Percentiles rank a stretch among this genome's conserved stretches.
These are phyloP conservation scores for Salix dunnii DNA, from an alignment of 345 rosid species.

Conservation along the genomic window DNA sequence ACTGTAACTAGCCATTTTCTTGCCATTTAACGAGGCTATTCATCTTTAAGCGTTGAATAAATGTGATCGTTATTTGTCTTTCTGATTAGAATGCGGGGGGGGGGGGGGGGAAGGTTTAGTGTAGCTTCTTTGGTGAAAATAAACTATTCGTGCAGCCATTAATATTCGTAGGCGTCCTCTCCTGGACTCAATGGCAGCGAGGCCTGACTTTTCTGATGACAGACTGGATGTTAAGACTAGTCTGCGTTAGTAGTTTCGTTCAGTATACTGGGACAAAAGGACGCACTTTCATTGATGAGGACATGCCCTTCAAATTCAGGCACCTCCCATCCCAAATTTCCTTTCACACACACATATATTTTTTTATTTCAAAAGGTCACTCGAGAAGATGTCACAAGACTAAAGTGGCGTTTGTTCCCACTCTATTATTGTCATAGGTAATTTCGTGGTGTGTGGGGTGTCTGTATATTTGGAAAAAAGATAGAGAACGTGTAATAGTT, in stretches of 20 bases:
- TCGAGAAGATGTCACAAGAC: too few relatives aligned
- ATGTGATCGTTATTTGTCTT: conserved; percentile 3
- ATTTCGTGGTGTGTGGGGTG: too few relatives aligned
- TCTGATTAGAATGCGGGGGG: conserved; percentile 22
- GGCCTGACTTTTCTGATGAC: not conserved
- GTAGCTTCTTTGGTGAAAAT: not conserved
- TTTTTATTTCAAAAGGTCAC: too few relatives aligned
- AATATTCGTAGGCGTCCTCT: not conserved
- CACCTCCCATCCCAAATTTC: too few relatives aligned
- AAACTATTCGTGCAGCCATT: not conserved
- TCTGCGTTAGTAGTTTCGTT: not conserved
- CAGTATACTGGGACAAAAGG: not conserved
- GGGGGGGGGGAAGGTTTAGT: not conserved
- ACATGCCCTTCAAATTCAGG: too few relatives aligned
- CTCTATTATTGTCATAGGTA: too few relatives aligned
- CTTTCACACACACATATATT: too few relatives aligned
- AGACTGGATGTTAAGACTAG: not conserved
- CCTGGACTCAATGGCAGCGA: not conserved
- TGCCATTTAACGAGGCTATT: conserved; percentile 27
- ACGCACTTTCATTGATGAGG: not conserved
- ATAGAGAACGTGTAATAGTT: too few relatives aligned
- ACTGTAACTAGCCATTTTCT: conserved; percentile 41
- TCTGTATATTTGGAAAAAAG: too few relatives aligned
- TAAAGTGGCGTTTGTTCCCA: too few relatives aligned
- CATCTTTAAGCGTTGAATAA: conserved; percentile 19